Evolutionary conservation across 139 green algal species (phyloP).

Genomic region (Chlorella sorokiniana): DNA sequence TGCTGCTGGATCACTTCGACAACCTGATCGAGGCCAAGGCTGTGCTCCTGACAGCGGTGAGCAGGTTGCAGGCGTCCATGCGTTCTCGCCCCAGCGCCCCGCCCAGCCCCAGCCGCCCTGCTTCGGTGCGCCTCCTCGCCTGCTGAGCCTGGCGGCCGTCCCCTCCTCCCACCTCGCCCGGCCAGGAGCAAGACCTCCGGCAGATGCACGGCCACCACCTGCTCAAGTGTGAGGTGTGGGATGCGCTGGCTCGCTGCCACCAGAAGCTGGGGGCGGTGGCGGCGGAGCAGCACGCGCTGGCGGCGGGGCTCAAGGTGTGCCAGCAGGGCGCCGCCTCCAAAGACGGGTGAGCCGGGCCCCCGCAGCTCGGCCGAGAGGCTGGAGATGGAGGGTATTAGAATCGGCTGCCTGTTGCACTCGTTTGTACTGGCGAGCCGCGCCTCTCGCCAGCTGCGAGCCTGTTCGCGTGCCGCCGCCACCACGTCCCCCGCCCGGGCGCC

Average conservation of each 20-base stretch:
- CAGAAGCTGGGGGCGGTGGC: conserved; percentile 28
- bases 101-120: neutral
- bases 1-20: conserved; percentile 43
- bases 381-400: too few relatives aligned
- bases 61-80: neutral
- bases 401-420: too few relatives aligned
- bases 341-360: conserved; percentile 6
- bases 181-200: conserved; percentile 26
- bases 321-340: conserved; percentile 15
- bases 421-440: too few relatives aligned
- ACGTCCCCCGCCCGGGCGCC: too few relatives aligned
- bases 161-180: neutral
- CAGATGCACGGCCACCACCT: conserved; percentile 4
- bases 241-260: conserved; percentile 21
- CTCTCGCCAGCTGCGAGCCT: too few relatives aligned
- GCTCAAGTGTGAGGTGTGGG: conserved; percentile 28
- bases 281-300: neutral
- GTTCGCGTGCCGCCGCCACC: too few relatives aligned
- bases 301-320: conserved; percentile 15
- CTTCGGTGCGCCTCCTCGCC: neutral
- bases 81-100: neutral
- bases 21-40: conserved; percentile 24
- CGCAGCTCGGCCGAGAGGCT: too few relatives aligned
- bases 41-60: conserved; percentile 9
- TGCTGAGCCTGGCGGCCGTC: neutral